These are phyloP conservation scores for Phialophora macrospora DNA, from an alignment of 2,329 filamentous ascomycete genomes.

Conservation along the genomic window DNA sequence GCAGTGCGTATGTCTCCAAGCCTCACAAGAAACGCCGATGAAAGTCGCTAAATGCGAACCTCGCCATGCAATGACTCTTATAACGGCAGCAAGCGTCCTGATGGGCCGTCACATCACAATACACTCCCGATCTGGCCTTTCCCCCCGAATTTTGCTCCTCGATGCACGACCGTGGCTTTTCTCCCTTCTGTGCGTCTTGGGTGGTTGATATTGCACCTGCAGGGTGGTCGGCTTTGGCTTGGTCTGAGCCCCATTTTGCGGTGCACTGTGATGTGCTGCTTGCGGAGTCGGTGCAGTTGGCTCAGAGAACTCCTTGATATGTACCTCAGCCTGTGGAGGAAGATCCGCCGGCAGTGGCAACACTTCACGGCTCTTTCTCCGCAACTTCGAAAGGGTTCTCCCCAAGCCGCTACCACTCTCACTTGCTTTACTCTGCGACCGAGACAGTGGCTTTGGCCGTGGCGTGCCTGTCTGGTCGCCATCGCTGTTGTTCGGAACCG, in stretches of 20 bases:
- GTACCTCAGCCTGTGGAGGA: slow-evolving; percentile 18
- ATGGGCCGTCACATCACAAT: slow-evolving; percentile 45
- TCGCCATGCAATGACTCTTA: not conserved
- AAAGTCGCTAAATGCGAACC: not conserved
- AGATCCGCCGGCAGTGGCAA: slow-evolving; percentile 15
- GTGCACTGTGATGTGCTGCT: not conserved
- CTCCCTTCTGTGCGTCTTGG: slow-evolving; percentile 45
- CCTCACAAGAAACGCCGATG: not conserved
- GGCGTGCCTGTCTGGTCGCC: slow-evolving; percentile 19
- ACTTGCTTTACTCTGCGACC: slow-evolving; percentile 34
- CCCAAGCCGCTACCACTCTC: slow-evolving; percentile 36
- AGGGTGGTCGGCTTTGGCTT: slow-evolving; percentile 6
- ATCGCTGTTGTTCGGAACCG: slow-evolving; percentile 19
- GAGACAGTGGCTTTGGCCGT: slow-evolving; percentile 13
- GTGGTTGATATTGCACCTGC: slow-evolving; percentile 18
- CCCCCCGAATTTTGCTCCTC: slow-evolving; percentile 37
- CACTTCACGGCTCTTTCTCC: slow-evolving; percentile 32
- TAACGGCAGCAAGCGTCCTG: not conserved
- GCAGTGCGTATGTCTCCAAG: not conserved
- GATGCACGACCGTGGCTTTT: slow-evolving; percentile 42
- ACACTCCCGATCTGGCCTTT: slow-evolving; percentile 52
- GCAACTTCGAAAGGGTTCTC: slow-evolving; percentile 29
- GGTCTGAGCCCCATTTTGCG: not conserved
- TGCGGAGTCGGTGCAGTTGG: slow-evolving; percentile 3
- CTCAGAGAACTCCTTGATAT: slow-evolving; percentile 23